Evolutionary conservation across 306 rosid species (phyloP).

Genomic region (Quercus variabilis): DNA sequence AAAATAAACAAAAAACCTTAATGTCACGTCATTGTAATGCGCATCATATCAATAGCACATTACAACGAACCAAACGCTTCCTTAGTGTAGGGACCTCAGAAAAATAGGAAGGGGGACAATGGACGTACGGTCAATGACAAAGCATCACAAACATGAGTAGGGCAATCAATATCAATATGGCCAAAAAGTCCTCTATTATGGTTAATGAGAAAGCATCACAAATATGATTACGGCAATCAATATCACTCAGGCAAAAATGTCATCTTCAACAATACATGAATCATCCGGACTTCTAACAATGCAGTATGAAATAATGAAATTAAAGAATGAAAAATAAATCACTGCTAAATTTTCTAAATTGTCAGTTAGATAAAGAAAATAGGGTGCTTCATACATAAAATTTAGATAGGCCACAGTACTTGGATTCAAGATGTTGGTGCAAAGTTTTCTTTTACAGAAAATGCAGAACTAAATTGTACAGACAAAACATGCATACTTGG

Average conservation of each 20-base stretch:
- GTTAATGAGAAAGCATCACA: background rate
- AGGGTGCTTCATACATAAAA: background rate
- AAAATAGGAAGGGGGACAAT: background rate
- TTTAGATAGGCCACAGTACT: conserved; percentile 7
- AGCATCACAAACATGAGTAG: background rate
- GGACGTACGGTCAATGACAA: background rate
- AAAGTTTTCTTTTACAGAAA: conserved; percentile 5
- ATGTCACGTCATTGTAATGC: no score
- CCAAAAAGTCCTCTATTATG: background rate
- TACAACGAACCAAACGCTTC: no score
- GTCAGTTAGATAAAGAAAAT: background rate
- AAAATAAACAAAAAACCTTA: no score
- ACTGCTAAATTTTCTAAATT: background rate
- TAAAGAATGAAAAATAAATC: background rate
- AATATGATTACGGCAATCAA: background rate
- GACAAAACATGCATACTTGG: conserved; percentile 50
- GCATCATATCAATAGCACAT: no score
- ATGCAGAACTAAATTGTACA: conserved; percentile 1
- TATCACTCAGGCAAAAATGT: background rate
- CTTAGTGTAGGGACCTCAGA: background rate
- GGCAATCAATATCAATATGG: background rate
- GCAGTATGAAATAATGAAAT: background rate
- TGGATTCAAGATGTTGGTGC: background rate
- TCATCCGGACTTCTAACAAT: background rate
- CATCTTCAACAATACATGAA: background rate